Evolutionary conservation across 495 filamentous ascomycete species (phyloP).

Genomic region (Trypethelium eluteriae): DNA sequence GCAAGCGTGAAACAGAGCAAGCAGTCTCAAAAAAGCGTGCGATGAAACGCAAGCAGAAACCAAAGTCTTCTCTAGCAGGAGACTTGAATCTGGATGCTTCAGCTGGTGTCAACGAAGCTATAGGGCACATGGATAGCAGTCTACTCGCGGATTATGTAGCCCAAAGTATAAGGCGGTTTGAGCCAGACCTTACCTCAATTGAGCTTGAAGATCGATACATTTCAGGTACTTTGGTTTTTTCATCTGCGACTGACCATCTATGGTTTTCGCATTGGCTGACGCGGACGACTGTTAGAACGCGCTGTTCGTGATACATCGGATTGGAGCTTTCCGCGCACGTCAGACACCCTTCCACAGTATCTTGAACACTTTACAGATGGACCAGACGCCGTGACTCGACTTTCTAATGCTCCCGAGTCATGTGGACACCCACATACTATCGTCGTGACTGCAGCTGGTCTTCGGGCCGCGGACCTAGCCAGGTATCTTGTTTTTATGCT

Average conservation of each 20-base stretch:
- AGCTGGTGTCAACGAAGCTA: slow-evolving; percentile 68
- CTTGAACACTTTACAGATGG: slow-evolving; percentile 47
- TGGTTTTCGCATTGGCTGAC: background rate
- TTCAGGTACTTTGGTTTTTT: slow-evolving; percentile 50
- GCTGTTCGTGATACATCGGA: slow-evolving; percentile 66
- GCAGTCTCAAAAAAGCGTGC: slow-evolving; percentile 33
- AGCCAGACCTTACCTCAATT: slow-evolving; percentile 67
- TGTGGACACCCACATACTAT: slow-evolving; percentile 81
- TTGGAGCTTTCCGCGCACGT: slow-evolving; percentile 53
- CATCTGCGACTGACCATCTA: background rate
- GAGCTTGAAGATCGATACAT: slow-evolving; percentile 78
- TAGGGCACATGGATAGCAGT: slow-evolving; percentile 70
- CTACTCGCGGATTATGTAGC: slow-evolving; percentile 80
- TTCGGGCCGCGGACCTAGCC: slow-evolving; percentile 72
- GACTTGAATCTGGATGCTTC: slow-evolving; percentile 54
- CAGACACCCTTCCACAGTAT: slow-evolving; percentile 68
- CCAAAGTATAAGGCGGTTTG: slow-evolving; percentile 69
- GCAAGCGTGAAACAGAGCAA: slow-evolving; percentile 10
- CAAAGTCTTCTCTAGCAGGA: slow-evolving; percentile 46
- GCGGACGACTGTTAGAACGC: slow-evolving; percentile 19
- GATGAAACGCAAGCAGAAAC: slow-evolving; percentile 49
- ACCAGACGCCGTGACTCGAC: slow-evolving; percentile 25
- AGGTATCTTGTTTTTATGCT: slow-evolving; percentile 41
- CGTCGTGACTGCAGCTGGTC: slow-evolving; percentile 66
- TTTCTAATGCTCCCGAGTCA: slow-evolving; percentile 55